These are phyloP conservation scores for Nannochloris sp. DNA, from an alignment of 139 green algal species.

Conservation along the genomic window DNA sequence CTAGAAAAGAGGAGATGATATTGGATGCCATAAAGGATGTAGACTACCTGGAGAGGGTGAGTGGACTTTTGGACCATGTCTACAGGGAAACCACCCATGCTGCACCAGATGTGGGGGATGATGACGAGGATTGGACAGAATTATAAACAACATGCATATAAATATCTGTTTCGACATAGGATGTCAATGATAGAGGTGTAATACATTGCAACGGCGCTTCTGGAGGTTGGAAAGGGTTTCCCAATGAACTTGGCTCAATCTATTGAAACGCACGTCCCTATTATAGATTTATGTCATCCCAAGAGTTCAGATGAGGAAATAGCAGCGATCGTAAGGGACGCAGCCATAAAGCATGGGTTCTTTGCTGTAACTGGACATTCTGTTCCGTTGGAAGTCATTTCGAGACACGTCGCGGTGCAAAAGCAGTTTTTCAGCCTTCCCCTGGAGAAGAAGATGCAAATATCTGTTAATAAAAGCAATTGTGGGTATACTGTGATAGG, in stretches of 20 bases:
- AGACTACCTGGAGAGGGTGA: constrained; percentile 61
- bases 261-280: constrained; percentile 8
- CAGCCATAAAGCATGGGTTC: constrained; percentile 42
- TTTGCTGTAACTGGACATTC: constrained; percentile 75
- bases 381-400: constrained; percentile 42
- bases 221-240: not conserved
- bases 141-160: too few relatives aligned
- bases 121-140: constrained; percentile 8
- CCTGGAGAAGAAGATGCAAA: constrained; percentile 51
- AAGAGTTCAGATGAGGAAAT: constrained; percentile 4
- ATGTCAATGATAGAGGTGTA: not conserved
- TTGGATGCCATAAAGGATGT: constrained; percentile 30
- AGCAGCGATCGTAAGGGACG: constrained; percentile 11
- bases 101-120: not conserved
- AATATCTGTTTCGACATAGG: not conserved
- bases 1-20: constrained; percentile 48
- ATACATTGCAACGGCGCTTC: not conserved
- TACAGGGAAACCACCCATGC: too few relatives aligned
- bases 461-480: constrained; percentile 59
- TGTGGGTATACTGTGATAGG: constrained; percentile 39
- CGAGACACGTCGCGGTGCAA: constrained; percentile 39
- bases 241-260: not conserved
- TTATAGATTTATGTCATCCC: constrained; percentile 17
- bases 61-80: constrained; percentile 52
- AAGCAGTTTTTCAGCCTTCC: constrained; percentile 66